Percentiles rank a stretch among this genome's conserved stretches.
phyloP scores from a whole-genome alignment of 495 filamentous ascomycete genomes.

The Aspergillus saccharolyticus region DNA sequence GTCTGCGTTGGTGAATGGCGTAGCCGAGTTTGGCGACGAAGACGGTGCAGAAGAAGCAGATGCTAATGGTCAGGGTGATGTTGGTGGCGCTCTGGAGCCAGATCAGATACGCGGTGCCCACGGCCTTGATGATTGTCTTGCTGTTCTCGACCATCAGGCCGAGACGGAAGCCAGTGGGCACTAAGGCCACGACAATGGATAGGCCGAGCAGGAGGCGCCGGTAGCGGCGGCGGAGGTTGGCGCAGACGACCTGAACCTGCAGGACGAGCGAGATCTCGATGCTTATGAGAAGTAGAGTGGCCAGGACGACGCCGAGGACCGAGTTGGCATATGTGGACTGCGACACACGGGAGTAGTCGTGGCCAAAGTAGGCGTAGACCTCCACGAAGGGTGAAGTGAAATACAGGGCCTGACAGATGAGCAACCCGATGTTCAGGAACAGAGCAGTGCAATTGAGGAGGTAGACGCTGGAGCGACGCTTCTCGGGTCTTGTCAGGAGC shows the following conservation, averaged over 20 bases:
- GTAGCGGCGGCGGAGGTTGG: conserved; percentile 40
- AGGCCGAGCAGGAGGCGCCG: conserved; percentile 39
- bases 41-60: conserved; percentile 70
- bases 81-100: conserved; percentile 52
- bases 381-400: conserved; percentile 54
- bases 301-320: conserved; percentile 49
- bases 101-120: conserved; percentile 10
- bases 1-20: conserved; percentile 52
- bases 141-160: conserved; percentile 53
- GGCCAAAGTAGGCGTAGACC: conserved; percentile 53
- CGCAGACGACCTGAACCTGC: conserved; percentile 64
- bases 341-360: conserved; percentile 52
- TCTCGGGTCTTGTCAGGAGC: conserved; percentile 57
- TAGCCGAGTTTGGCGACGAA: conserved; percentile 67
- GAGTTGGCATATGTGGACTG: conserved; percentile 43
- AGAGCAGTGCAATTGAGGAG: conserved; percentile 59
- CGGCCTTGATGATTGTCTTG: conserved; percentile 40
- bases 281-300: conserved; percentile 53
- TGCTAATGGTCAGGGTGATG: conserved; percentile 55
- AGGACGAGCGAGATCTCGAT: conserved; percentile 64
- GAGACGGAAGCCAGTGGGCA: conserved; percentile 57
- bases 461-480: conserved; percentile 57
- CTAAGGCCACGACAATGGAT: conserved; percentile 49
- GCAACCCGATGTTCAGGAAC: conserved; percentile 54
- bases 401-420: conserved; percentile 53